Evolutionary conservation across 441 rosid genomes (phyloP).

Genomic region (Pelargonium exstipulatum): DNA sequence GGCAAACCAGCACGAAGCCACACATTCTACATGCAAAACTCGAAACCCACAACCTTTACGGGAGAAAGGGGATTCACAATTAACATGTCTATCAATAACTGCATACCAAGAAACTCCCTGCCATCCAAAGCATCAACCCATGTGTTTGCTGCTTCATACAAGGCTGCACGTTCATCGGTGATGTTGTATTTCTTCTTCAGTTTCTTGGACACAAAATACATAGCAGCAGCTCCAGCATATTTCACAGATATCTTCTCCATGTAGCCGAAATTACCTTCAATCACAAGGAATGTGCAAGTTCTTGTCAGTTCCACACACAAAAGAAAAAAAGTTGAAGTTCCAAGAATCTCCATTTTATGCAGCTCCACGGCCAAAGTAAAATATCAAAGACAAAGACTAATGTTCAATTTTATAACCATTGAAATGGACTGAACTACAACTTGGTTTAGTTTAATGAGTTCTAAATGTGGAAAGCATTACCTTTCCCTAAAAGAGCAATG

Average conservation of each 20-base stretch:
- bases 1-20: too few species aligned
- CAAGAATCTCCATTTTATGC: background rate
- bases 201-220: conserved; percentile 90
- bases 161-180: conserved; percentile 74
- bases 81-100: background rate
- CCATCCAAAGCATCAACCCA: conserved; percentile 81
- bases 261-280: conserved; percentile 80
- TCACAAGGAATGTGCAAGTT: background rate
- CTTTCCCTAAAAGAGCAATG: background rate
- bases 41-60: too few species aligned
- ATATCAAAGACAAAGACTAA: background rate
- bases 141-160: conserved; percentile 82
- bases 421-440: background rate
- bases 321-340: background rate
- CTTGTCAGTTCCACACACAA: background rate
- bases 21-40: too few species aligned
- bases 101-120: conserved; percentile 44
- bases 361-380: background rate
- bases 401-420: background rate
- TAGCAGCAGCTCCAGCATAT: conserved; percentile 86
- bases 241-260: conserved; percentile 73
- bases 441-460: background rate
- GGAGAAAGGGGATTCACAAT: too few species aligned
- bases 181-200: conserved; percentile 87
- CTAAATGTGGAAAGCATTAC: background rate